Evolutionary conservation across 1,284 basidiomycete genomes (phyloP), one percentile per base, ranked within the genome.

Genomic region (Prillingera fragicola): DNA sequence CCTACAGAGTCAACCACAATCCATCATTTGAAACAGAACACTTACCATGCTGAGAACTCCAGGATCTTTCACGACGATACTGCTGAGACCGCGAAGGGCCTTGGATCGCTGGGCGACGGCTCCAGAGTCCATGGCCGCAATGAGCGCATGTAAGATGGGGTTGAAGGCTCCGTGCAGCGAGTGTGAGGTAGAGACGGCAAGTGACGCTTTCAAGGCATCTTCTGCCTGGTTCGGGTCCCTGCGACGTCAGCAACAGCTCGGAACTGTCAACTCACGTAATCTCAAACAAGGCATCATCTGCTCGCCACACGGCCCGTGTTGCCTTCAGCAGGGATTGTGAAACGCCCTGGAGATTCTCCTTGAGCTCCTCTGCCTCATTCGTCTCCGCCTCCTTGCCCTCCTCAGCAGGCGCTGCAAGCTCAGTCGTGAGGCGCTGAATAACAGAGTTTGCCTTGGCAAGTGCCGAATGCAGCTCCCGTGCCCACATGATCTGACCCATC

Each of bases 41-140:
- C 81, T 42, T 55, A 89, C 87, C 34, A 80, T 74, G 6, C 80
- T 77, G 17, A 96, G 75, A 15, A 92, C 81, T n/a, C 78, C 81
- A 0, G 89, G 81, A 67, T 95, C 90, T 48, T 83, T 84, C 0
- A 82, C 85, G 22, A 94, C 80, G 35, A 95, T 84, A 57, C 85
- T 80, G 4, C 87, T 84, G 9, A 95, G 75, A 0, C 87, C 88
- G 38, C 85, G 79, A 31, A 96, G 73, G 0, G 90, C 91, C 63
- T 95, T 95, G 1, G 88, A 90, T 26, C 90, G 80, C 74, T 91
- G 83, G 56, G 84, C 87, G 19, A 94, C 88, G 3, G 82, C 79
- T 2, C 84, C 78, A 0, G 85, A 83, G 59, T 90, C 86, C 50
- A 92, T 77, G 3, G 86, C 81, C 42, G 75, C 70, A 18, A 94